phyloP scores from a whole-genome alignment of 345 rosid genomes.

The Turnera subulata region DNA sequence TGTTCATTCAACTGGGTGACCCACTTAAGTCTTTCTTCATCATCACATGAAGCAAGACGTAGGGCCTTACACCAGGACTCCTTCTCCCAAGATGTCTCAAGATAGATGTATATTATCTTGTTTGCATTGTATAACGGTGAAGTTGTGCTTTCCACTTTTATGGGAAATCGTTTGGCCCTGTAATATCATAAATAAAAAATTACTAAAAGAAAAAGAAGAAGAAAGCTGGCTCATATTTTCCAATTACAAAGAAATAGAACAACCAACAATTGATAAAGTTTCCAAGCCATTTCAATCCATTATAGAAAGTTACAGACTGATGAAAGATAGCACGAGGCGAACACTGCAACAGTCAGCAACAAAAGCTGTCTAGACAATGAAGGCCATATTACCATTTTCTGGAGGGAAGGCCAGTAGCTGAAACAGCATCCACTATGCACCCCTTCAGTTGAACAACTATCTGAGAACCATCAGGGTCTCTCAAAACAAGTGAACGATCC shows the following conservation, averaged over 20 bases:
- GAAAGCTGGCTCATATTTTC: no score
- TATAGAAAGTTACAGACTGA: no score
- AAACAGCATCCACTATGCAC: constrained; percentile 75
- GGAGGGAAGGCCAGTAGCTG: constrained; percentile 59
- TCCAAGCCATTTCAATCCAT: no score
- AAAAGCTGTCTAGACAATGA: background rate
- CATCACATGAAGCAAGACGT: constrained; percentile 73
- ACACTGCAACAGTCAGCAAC: background rate
- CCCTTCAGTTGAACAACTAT: constrained; percentile 42
- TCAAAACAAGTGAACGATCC: constrained; percentile 49
- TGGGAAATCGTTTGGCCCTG: constrained; percentile 92
- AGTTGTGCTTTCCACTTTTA: constrained; percentile 66
- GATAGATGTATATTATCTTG: constrained; percentile 57
- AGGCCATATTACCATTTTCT: constrained; percentile 70
- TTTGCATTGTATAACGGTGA: constrained; percentile 60
- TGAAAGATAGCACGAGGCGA: background rate
- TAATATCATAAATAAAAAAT: background rate
- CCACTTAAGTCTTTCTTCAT: constrained; percentile 52
- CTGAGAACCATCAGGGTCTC: constrained; percentile 45
- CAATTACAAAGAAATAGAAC: no score
- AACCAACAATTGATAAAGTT: no score
- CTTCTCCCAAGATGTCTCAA: constrained; percentile 97
- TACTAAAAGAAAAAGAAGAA: no score
- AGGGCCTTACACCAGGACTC: constrained; percentile 98
- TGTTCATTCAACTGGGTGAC: constrained; percentile 49